Percentiles rank a stretch among this genome's conserved stretches.
These are phyloP conservation scores for Malus orientalis DNA, from an alignment of 306 rosid genomes.

Conservation along the genomic window DNA sequence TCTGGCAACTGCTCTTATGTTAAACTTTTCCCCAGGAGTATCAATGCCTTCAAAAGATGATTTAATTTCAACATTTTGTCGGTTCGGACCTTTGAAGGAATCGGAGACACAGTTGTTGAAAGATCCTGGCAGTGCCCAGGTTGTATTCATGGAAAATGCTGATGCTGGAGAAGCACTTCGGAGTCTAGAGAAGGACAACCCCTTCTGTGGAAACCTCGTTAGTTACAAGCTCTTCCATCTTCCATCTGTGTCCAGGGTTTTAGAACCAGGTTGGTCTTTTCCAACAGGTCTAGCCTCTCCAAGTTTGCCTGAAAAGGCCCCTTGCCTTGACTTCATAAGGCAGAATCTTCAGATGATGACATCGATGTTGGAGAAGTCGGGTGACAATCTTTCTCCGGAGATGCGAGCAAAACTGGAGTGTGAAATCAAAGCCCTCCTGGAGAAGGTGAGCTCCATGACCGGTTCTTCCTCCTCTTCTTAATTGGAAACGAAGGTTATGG, in stretches of 20 bases:
- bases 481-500: background rate
- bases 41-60: slow-evolving; percentile 62
- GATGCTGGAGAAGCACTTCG: slow-evolving; percentile 63
- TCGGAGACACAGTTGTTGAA: slow-evolving; percentile 42
- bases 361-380: slow-evolving; percentile 56
- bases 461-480: slow-evolving; percentile 29
- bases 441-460: slow-evolving; percentile 61
- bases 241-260: slow-evolving; percentile 21
- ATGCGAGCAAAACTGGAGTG: slow-evolving; percentile 53
- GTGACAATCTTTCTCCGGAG: slow-evolving; percentile 54
- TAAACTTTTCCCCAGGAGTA: slow-evolving; percentile 51
- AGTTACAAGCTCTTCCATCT: slow-evolving; percentile 42
- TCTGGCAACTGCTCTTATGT: slow-evolving; percentile 44
- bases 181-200: slow-evolving; percentile 48
- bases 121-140: slow-evolving; percentile 39
- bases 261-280: background rate
- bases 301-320: slow-evolving; percentile 22
- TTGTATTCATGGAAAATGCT: slow-evolving; percentile 44
- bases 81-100: slow-evolving; percentile 72
- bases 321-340: slow-evolving; percentile 47
- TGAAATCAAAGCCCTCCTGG: slow-evolving; percentile 56
- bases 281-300: slow-evolving; percentile 10
- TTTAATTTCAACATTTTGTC: slow-evolving; percentile 49
- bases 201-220: slow-evolving; percentile 43
- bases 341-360: slow-evolving; percentile 74